Evolutionary conservation across 805 yeast genomes (phyloP).

Genomic region (Starmerella sirachaensis): DNA sequence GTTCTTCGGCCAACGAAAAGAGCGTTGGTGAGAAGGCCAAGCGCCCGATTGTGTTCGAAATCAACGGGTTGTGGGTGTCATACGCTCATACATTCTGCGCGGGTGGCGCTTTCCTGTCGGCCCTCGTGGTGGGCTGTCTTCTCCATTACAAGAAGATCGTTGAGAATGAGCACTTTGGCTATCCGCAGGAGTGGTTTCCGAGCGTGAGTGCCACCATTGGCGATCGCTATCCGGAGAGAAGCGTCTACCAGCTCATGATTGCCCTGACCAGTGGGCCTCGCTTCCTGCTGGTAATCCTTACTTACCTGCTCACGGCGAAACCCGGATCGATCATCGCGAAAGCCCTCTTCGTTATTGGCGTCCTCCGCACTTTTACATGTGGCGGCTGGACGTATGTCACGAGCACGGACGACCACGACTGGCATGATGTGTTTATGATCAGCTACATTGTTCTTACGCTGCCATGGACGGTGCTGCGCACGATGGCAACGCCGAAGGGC

Average conservation of each 20-base stretch:
- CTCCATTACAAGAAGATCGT: slow-evolving; percentile 85
- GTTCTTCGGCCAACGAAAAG: slow-evolving; percentile 1
- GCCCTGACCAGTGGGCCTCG: slow-evolving; percentile 93
- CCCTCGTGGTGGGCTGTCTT: slow-evolving; percentile 59
- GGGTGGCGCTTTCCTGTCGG: slow-evolving; percentile 58
- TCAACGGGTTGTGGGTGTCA: slow-evolving; percentile 49
- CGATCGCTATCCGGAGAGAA: slow-evolving; percentile 90
- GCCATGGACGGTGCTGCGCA: slow-evolving; percentile 74
- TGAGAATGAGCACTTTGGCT: slow-evolving; percentile 71
- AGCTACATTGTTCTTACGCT: slow-evolving; percentile 74
- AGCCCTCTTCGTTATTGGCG: slow-evolving; percentile 41
- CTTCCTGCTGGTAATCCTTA: slow-evolving; percentile 48
- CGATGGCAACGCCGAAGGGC: slow-evolving; percentile 40
- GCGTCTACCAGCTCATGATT: slow-evolving; percentile 78
- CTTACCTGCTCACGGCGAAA: slow-evolving; percentile 32
- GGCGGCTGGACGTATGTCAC: slow-evolving; percentile 99
- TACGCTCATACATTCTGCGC: slow-evolving; percentile 65
- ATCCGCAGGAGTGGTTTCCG: slow-evolving; percentile 98
- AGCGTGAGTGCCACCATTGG: slow-evolving; percentile 96
- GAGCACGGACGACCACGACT: slow-evolving; percentile 92
- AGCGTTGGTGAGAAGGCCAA: neutral
- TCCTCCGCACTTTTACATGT: slow-evolving; percentile 82
- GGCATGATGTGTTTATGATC: slow-evolving; percentile 94
- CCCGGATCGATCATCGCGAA: slow-evolving; percentile 31
- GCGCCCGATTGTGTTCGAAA: slow-evolving; percentile 13